Base-by-base conservation (phyloP, 805 yeast species). In the Starmerella bombi region DNA sequence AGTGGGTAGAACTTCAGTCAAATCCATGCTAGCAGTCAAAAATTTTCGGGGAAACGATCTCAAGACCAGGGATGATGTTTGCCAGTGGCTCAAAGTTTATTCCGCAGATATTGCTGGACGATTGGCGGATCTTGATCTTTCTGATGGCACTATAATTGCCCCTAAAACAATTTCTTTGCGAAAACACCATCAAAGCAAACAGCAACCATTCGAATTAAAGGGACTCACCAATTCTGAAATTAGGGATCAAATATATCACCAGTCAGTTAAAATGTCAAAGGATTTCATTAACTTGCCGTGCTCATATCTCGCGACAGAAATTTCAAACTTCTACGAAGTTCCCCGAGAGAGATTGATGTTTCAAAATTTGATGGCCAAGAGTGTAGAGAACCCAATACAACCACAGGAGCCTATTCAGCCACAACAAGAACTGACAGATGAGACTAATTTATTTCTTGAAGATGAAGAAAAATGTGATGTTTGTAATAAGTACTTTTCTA, bases 1-100 rank as follows among this genome's bases (percentile, higher is more conserved):
- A 4, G 65, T 67, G 7, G 64, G 71, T 10, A 65, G 80, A 35
- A 70, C 75, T 0, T 74, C 75, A 20, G 66, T 81, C 7, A 83
- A 85, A 55, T 77, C 93, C 0, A 88, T 91, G 97, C 76, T 77
- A 60, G 79, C 95, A 0, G 76, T 77, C 36, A 91, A 91, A 56
- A 83, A 85, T 54, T 77, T 88, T 58, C 70, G 72, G 0, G 64
- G 65, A 1, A 19, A 15, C 9, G 63, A 74, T 0, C 74, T 86
- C 2, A 59, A 58, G 3, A 65, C 66, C 2, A 46, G 67, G 5
- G 63, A 62, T 2, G 94, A 82, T 50, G 72, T 81, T 18, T 48
- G 64, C 4, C 75, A 74, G 17, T 88, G 98, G 98, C 61, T 88
- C 6, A 73, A 68, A 29, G 93, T 88, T 0, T 86, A 77, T 62